Base-by-base conservation (phyloP, 495 filamentous ascomycete genomes). In the Pseudotulostoma volvatum region DNA sequence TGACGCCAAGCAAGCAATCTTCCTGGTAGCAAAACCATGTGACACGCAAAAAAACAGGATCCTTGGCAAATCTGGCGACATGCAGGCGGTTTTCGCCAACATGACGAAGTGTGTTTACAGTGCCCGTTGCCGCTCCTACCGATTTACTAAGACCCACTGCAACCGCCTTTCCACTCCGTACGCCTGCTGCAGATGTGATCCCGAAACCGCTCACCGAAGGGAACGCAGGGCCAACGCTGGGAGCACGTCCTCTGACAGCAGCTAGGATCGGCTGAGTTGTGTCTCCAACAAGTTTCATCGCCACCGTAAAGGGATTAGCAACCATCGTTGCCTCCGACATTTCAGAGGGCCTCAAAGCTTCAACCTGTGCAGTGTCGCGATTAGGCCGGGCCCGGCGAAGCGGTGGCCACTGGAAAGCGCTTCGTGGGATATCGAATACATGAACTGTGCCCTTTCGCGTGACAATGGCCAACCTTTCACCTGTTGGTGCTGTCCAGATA, bases 371-470 rank as follows among this genome's bases (percentile, higher is more conserved):
- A 31, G 61, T 63, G 18, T 48, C 51, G n/a, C 66, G 57, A 15
- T 63, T 52, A 14, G 63, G 48, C 13, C 61, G 66, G 19, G 59
- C 59, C 37, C 81, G 77, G 33, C 81, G 82, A 39, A 78, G 76
- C 32, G 87, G 87, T 20, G 87, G 87, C 88, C 87, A 95, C 31
- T 80, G 74, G 41, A 84, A 86, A 2, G 85, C 83, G 36, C 72
- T 79, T 18, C 74, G 60, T n/a, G 84, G 82, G 34, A 95, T 60
- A 47, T 93, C 81, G 46, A 90, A 76, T 17, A 93, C 73, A 56
- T 97, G 90, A 3, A 94, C 76, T 1, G 90, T 97, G n/a, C 88
- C 84, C 45, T 82, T 79, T 41, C 88, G 79, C 7, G 88, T 95
- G 33, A 93, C 71, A 50, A 97, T 73, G 9, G 87, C 87, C 9